Base-by-base conservation (phyloP, 139 green algal genomes). In the Zygnema circumcarinatum region DNA sequence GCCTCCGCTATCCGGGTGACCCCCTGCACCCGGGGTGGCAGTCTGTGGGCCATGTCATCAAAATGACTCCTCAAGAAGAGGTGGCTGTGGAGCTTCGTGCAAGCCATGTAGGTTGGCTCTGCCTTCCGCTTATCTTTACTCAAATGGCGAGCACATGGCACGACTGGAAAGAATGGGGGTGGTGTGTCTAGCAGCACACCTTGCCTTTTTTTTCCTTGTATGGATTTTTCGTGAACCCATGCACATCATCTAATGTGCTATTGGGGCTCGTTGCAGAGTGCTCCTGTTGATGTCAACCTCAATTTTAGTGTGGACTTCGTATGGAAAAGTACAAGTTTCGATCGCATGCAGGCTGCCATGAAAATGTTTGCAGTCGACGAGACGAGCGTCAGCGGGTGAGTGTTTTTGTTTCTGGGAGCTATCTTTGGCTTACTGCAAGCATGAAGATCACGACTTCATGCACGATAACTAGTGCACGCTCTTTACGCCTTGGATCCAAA, bases 301-400 rank as follows among this genome's bases (percentile, higher is more conserved):
- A 96, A 95, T 67, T 99, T 93, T 88, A 88, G 62, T 3, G 94
- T 98, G 22, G 96, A 99, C 72, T 98, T 97, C 85, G 93, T 98
- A 32, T 99, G 97, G 97, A 97, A 97, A 81, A 91, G 88, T 84
- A 97, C 94, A 56, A 93, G 88, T 53, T 98, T 97, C 85, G 96
- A 98, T 88, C 94, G 97, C 90, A 98, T 98, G 95, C 94, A 96
- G 79, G 87, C 73, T 0, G 97, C 97, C 0, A 93, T 98, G 85
- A 94, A 95, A 84, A 92, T 89, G 1, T 98, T 99, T 85, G 93
- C 94, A 16, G 93, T 97, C 67, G 96, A 99, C 85, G 93, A 97
- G 78, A 97, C 95, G 20, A 95, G 89, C 7, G 90, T 93, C 31
- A 88, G 74, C 38, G 87, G 87, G 54, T 88, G 25, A 52, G 81